Evolutionary conservation across 108 stramenopile species (phyloP).

Genomic region (Phaeodactylum tricornutum): DNA sequence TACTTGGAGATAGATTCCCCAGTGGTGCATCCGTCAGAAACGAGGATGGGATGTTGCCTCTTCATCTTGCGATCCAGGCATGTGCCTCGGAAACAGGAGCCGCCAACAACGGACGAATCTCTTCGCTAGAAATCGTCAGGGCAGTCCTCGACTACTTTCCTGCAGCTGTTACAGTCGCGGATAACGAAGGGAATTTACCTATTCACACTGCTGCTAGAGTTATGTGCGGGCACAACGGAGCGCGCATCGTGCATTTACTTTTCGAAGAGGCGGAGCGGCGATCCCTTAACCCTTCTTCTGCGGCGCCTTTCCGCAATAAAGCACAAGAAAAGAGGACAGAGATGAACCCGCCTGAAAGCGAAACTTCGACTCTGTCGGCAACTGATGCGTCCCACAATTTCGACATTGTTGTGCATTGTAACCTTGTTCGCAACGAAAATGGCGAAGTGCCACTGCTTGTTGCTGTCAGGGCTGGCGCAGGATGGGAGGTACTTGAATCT

Average conservation of each 20-base stretch:
- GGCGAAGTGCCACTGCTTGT: slow-evolving; percentile 53
- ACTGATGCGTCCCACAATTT: not conserved
- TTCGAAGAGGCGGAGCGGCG: slow-evolving; percentile 52
- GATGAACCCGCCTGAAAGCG: slow-evolving; percentile 14
- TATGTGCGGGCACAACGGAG: slow-evolving; percentile 49
- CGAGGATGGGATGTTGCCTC: slow-evolving; percentile 74
- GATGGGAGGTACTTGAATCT: slow-evolving; percentile 67
- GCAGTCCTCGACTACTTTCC: slow-evolving; percentile 54
- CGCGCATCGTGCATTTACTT: slow-evolving; percentile 52
- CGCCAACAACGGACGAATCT: slow-evolving; percentile 1
- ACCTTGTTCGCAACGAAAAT: slow-evolving; percentile 44
- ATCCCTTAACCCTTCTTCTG: slow-evolving; percentile 21
- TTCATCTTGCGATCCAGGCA: slow-evolving; percentile 62
- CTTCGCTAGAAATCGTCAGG: slow-evolving; percentile 16
- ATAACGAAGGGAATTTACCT: slow-evolving; percentile 78
- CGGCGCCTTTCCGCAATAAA: slow-evolving; percentile 31
- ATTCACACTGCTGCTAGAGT: slow-evolving; percentile 61
- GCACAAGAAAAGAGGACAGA: slow-evolving; percentile 24
- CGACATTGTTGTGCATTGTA: slow-evolving; percentile 29
- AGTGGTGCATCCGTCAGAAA: slow-evolving; percentile 81
- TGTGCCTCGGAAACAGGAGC: slow-evolving; percentile 25
- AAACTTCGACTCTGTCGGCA: not conserved
- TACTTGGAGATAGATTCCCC: slow-evolving; percentile 60
- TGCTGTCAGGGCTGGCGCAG: slow-evolving; percentile 47
- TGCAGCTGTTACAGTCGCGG: slow-evolving; percentile 49